Evolutionary conservation across 2,329 filamentous ascomycete genomes (phyloP).

Genomic region (Trichophyton verrucosum): DNA sequence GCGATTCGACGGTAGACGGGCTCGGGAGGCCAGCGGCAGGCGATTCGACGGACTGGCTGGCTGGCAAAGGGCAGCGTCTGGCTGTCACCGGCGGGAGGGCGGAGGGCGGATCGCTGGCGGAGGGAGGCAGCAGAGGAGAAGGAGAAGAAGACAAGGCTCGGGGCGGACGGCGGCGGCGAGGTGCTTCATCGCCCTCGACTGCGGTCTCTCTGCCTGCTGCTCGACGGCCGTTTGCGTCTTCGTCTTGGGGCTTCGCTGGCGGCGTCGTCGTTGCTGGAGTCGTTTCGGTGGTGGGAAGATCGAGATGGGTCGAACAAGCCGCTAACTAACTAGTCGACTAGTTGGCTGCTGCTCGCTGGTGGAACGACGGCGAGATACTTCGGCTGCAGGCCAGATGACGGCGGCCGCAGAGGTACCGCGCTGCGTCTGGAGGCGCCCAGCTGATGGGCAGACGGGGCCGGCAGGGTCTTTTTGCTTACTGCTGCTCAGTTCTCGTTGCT

Average conservation of each 20-base stretch:
- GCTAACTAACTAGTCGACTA: not conserved
- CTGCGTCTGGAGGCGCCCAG: not conserved
- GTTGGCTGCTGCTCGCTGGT: not conserved
- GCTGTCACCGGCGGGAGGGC: not conserved
- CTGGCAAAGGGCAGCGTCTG: not conserved
- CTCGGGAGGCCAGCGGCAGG: not conserved
- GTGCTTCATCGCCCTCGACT: not conserved
- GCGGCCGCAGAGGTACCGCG: not conserved
- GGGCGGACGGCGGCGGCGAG: not conserved
- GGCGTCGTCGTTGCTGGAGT: no score
- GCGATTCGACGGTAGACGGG: conserved; percentile 1
- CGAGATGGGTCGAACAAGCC: not conserved
- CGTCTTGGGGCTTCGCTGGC: not conserved
- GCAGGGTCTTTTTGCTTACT: not conserved
- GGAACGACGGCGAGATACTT: not conserved
- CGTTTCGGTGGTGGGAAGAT: not conserved
- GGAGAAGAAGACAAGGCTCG: not conserved
- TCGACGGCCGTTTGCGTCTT: no score
- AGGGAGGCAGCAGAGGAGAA: not conserved
- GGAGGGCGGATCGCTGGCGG: not conserved
- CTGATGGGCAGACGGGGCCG: not conserved
- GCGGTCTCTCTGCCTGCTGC: not conserved
- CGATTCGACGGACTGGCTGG: not conserved
- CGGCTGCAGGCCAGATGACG: not conserved
- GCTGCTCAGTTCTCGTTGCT: not conserved